Evolutionary conservation across 768 basidiomycete genomes (phyloP).

Genomic region (Tephrocybe sp.): DNA sequence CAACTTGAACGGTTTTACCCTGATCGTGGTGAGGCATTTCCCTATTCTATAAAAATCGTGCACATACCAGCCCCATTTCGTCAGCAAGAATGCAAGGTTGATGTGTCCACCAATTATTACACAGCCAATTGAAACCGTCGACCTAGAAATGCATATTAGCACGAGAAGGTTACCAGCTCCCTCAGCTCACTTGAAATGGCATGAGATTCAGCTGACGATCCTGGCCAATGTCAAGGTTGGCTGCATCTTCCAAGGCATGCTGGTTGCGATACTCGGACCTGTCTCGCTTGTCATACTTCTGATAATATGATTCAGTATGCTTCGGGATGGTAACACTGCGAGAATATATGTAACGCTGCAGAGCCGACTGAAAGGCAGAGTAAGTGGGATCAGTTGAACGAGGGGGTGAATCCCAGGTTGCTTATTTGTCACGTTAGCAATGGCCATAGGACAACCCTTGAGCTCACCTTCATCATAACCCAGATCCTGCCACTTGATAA

Average conservation of each 20-base stretch:
- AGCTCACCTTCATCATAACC: conserved; percentile 84
- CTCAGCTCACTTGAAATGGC: conserved; percentile 72
- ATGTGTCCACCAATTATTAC: conserved; percentile 83
- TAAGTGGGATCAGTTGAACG: conserved; percentile 53
- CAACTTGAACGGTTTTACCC: conserved; percentile 93
- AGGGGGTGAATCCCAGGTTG: conserved; percentile 93
- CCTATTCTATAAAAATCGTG: background rate
- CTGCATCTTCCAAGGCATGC: conserved; percentile 44
- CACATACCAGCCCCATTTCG: conserved; percentile 88
- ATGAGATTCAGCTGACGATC: conserved; percentile 62
- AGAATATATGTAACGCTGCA: conserved; percentile 62
- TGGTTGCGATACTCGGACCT: conserved; percentile 51
- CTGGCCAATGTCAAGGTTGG: conserved; percentile 70
- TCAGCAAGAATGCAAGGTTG: conserved; percentile 92
- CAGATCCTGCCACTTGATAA: conserved; percentile 91
- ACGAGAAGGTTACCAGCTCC: conserved; percentile 3
- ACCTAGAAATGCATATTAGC: conserved; percentile 39
- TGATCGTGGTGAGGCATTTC: conserved; percentile 22
- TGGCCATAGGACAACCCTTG: background rate
- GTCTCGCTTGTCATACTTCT: conserved; percentile 48
- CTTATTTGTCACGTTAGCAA: conserved; percentile 33
- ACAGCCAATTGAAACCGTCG: conserved; percentile 83
- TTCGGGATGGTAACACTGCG: conserved; percentile 57
- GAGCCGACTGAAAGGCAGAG: conserved; percentile 63
- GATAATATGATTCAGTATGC: conserved; percentile 37